Evolutionary conservation across 2,329 filamentous ascomycete species (phyloP).

Genomic region (Cercospora sp.): DNA sequence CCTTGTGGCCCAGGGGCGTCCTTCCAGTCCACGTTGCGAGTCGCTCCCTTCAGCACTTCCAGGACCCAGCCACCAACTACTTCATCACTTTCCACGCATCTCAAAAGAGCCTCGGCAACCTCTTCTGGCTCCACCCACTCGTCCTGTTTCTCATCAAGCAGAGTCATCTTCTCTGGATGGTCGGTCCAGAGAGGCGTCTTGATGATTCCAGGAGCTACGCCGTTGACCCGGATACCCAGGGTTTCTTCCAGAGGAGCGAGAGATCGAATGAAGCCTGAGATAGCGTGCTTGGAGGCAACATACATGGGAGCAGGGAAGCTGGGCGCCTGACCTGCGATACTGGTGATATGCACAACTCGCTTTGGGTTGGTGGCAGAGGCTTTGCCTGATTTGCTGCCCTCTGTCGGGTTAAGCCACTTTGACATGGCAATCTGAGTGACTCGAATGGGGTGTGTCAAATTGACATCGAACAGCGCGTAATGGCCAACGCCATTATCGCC

Average conservation of each 20-base stretch:
- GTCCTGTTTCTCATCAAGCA: conserved; percentile 52
- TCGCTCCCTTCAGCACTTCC: conserved; percentile 56
- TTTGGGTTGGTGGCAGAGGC: conserved; percentile 47
- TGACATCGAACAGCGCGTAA: conserved; percentile 49
- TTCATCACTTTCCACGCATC: conserved; percentile 54
- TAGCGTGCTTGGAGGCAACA: conserved; percentile 48
- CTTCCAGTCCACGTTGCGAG: conserved; percentile 52
- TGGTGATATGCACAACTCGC: conserved; percentile 48
- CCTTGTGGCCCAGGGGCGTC: conserved; percentile 57
- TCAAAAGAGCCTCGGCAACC: conserved; percentile 60
- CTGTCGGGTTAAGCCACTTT: conserved; percentile 44
- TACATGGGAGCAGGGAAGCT: conserved; percentile 48
- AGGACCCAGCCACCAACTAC: conserved; percentile 55
- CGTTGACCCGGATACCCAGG: conserved; percentile 59
- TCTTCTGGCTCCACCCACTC: conserved; percentile 63
- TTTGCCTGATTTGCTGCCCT: conserved; percentile 33
- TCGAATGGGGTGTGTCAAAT: conserved; percentile 52
- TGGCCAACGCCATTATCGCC: conserved; percentile 36
- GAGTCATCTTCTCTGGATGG: conserved; percentile 59
- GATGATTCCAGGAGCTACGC: conserved; percentile 61
- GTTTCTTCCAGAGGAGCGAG: conserved; percentile 52
- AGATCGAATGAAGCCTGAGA: conserved; percentile 53
- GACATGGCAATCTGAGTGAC: conserved; percentile 51
- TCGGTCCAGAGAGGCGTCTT: conserved; percentile 64
- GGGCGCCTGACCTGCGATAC: conserved; percentile 47